These are phyloP conservation scores for Xylaria sp. DNA, from an alignment of 2,329 filamentous ascomycete genomes.

Conservation along the genomic window DNA sequence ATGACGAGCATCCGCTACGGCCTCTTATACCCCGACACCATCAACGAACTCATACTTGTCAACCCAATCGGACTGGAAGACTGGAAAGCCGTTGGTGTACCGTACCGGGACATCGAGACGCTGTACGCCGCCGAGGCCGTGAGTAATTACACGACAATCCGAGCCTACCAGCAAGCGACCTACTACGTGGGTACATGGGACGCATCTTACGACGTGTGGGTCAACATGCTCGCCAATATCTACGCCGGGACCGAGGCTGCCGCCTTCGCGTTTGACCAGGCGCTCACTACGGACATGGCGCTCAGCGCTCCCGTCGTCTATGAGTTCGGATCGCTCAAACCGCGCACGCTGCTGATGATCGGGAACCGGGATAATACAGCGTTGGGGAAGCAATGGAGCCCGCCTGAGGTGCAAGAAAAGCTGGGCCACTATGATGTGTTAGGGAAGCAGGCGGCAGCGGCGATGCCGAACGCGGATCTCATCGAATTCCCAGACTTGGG, in stretches of 20 bases:
- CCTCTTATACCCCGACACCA: slow-evolving; percentile 54
- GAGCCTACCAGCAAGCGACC: slow-evolving; percentile 52
- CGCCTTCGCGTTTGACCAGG: slow-evolving; percentile 54
- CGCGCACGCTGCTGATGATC: slow-evolving; percentile 55
- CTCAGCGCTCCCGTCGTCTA: slow-evolving; percentile 57
- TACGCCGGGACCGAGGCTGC: slow-evolving; percentile 52
- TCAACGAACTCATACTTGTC: slow-evolving; percentile 53
- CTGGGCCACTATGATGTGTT: slow-evolving; percentile 57
- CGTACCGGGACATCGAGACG: slow-evolving; percentile 51
- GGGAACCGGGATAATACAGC: slow-evolving; percentile 60
- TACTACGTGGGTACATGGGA: slow-evolving; percentile 58
- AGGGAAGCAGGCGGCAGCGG: slow-evolving; percentile 50
- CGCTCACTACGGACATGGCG: slow-evolving; percentile 60
- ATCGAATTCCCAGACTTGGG: slow-evolving; percentile 55
- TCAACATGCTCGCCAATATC: slow-evolving; percentile 58
- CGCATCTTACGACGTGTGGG: slow-evolving; percentile 58
- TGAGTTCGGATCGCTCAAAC: slow-evolving; percentile 53
- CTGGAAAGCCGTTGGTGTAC: slow-evolving; percentile 56
- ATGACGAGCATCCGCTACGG: slow-evolving; percentile 59
- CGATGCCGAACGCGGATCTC: slow-evolving; percentile 52
- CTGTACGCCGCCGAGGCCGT: slow-evolving; percentile 46
- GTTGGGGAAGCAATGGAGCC: slow-evolving; percentile 59
- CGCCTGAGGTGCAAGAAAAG: slow-evolving; percentile 48
- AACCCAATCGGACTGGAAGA: slow-evolving; percentile 61
- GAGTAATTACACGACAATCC: slow-evolving; percentile 52